phyloP scores from a whole-genome alignment of 129 eudicot species.

The Artemisia argyi region DNA sequence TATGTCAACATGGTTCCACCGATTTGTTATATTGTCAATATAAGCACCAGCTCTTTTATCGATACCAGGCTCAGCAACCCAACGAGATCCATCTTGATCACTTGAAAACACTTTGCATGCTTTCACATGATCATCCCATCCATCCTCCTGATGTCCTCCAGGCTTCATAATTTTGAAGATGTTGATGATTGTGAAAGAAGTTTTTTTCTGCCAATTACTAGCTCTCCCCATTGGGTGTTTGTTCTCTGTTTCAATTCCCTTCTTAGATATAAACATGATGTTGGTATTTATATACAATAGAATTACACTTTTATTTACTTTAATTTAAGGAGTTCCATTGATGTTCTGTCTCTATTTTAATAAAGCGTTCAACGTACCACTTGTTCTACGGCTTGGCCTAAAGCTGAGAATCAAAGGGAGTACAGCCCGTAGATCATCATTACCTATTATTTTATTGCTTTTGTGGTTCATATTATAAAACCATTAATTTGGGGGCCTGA shows the following conservation, averaged over 20 bases:
- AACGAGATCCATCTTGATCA: slow-evolving; percentile 33
- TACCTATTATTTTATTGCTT: too few species aligned
- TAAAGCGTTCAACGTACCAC: too few species aligned
- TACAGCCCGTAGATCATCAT: too few species aligned
- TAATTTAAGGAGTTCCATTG: too few species aligned
- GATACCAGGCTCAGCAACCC: slow-evolving; percentile 36
- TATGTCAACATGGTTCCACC: slow-evolving; percentile 29
- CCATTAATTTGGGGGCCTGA: too few species aligned
- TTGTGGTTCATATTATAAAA: too few species aligned
- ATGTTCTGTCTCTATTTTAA: too few species aligned
- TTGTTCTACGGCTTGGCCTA: too few species aligned
- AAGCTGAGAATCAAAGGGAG: too few species aligned
- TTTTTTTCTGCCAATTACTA: slow-evolving; percentile 23
- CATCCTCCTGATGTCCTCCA: slow-evolving; percentile 19
- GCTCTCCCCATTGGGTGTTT: slow-evolving; percentile 20
- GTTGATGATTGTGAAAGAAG: slow-evolving; percentile 11
- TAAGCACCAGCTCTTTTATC: slow-evolving; percentile 34
- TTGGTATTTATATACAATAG: too few species aligned
- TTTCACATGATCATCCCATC: slow-evolving; percentile 21
- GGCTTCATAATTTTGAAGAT: slow-evolving; percentile 21
- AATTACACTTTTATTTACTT: too few species aligned
- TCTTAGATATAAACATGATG: too few species aligned
- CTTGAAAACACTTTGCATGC: slow-evolving; percentile 31
- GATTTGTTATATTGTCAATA: slow-evolving; percentile 23
- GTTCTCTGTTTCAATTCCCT: neutral